Evolutionary conservation across 2,329 filamentous ascomycete species (phyloP).

Genomic region (Epichloe gansuensis): DNA sequence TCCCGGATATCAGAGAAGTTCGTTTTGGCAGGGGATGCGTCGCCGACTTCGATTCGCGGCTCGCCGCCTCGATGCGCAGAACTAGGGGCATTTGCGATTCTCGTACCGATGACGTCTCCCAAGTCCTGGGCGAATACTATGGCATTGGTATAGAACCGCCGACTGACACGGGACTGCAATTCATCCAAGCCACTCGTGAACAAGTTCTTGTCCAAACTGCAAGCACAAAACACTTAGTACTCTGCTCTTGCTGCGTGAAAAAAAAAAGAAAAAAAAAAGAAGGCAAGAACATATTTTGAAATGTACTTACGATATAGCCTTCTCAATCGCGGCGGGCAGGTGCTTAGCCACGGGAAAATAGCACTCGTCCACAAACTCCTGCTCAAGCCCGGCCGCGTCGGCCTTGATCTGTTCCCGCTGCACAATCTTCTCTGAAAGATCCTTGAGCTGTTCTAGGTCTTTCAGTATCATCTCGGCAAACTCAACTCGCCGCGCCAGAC

Average conservation of each 20-base stretch:
- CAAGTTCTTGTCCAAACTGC: conserved; percentile 50
- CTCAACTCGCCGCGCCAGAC: conserved; percentile 70
- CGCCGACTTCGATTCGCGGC: conserved; percentile 23
- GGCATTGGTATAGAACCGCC: conserved; percentile 44
- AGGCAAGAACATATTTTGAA: background rate
- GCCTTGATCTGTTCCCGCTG: conserved; percentile 67
- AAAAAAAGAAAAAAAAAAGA: background rate
- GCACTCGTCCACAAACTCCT: conserved; percentile 69
- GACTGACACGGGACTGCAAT: conserved; percentile 39
- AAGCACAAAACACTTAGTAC: conserved; percentile 19
- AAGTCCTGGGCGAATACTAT: conserved; percentile 45
- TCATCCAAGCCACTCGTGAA: conserved; percentile 40
- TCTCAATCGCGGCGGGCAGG: conserved; percentile 65
- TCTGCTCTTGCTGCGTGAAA: background rate
- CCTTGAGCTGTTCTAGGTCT: conserved; percentile 65
- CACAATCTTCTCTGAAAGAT: conserved; percentile 57
- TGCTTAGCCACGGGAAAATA: conserved; percentile 81
- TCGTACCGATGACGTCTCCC: conserved; percentile 37
- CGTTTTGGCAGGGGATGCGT: conserved; percentile 37
- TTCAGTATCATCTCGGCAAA: conserved; percentile 66
- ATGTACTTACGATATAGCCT: conserved; percentile 59
- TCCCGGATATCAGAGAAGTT: conserved; percentile 61
- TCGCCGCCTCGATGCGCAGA: conserved; percentile 4
- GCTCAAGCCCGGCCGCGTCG: conserved; percentile 61
- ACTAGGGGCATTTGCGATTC: conserved; percentile 28